Conservation (phyloP, 345 rosid genomes). For the Schrenkiella parvula region DNA sequence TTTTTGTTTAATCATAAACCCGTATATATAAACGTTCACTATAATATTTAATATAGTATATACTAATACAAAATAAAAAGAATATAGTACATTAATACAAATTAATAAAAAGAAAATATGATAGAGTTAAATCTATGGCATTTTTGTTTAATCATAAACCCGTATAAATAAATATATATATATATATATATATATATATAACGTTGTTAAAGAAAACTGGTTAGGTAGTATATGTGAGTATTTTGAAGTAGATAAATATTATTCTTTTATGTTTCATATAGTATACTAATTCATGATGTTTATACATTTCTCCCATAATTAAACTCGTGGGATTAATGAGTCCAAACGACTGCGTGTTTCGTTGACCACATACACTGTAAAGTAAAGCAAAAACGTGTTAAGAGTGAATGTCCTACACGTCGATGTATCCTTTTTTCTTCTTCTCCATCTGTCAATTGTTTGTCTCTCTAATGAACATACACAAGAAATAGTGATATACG, state of each 20-base stretch:
- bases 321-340: neutral
- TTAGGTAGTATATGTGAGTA: neutral
- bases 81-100: too few relatives aligned
- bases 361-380: constrained; percentile 18
- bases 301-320: neutral
- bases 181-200: too few relatives aligned
- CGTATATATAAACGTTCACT: too few relatives aligned
- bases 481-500: constrained; percentile 1
- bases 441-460: neutral
- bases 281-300: neutral
- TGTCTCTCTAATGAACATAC: constrained; percentile 8
- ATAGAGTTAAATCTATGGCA: too few relatives aligned
- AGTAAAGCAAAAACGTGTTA: constrained; percentile 11
- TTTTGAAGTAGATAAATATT: neutral
- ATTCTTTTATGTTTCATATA: neutral
- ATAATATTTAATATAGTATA: too few relatives aligned
- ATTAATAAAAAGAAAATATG: too few relatives aligned
- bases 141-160: too few relatives aligned
- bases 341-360: constrained; percentile 17
- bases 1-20: too few relatives aligned
- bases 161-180: too few relatives aligned
- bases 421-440: constrained; percentile 10
- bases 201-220: neutral
- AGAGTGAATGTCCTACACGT: constrained; percentile 11
- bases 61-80: too few relatives aligned